Conservation (phyloP, 192 early-diverging fungal genomes). For the Coemansia sp. region DNA sequence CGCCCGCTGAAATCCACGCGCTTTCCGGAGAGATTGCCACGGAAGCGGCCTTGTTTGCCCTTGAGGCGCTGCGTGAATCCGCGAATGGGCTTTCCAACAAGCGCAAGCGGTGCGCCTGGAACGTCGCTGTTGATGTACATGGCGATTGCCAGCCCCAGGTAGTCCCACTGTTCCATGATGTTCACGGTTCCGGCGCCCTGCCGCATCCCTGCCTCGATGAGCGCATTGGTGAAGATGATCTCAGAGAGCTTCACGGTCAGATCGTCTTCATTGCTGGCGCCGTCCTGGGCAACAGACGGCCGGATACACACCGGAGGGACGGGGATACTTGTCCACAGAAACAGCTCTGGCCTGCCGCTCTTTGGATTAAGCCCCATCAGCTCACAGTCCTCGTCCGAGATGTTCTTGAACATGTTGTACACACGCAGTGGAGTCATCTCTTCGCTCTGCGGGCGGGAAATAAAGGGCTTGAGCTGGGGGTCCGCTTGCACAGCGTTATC, state of each 20-base stretch:
- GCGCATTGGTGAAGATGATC: slow-evolving; percentile 87
- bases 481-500: slow-evolving; percentile 70
- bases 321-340: slow-evolving; percentile 92
- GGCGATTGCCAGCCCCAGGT: slow-evolving; percentile 85
- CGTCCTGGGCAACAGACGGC: slow-evolving; percentile 93
- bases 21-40: slow-evolving; percentile 98
- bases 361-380: slow-evolving; percentile 87
- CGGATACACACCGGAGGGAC: slow-evolving; percentile 97
- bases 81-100: slow-evolving; percentile 66
- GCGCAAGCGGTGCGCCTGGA: slow-evolving; percentile 78
- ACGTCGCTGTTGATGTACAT: slow-evolving; percentile 98
- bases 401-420: slow-evolving; percentile 80
- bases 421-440: slow-evolving; percentile 93
- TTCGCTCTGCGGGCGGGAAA: slow-evolving; percentile 80
- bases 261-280: slow-evolving; percentile 95
- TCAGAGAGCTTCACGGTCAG: slow-evolving; percentile 94
- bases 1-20: slow-evolving; percentile 98
- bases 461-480: slow-evolving; percentile 75
- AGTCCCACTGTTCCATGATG: slow-evolving; percentile 96
- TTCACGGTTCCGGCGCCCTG: slow-evolving; percentile 67
- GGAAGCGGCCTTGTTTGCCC: slow-evolving; percentile 98
- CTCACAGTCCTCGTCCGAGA: slow-evolving; percentile 94
- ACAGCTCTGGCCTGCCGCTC: slow-evolving; percentile 86
- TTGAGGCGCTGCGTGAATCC: slow-evolving; percentile 97
- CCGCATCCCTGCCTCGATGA: slow-evolving; percentile 59